These are phyloP conservation scores for Eimeria zaria DNA, from an alignment of 169 alveolate genomes.

Conservation along the genomic window DNA sequence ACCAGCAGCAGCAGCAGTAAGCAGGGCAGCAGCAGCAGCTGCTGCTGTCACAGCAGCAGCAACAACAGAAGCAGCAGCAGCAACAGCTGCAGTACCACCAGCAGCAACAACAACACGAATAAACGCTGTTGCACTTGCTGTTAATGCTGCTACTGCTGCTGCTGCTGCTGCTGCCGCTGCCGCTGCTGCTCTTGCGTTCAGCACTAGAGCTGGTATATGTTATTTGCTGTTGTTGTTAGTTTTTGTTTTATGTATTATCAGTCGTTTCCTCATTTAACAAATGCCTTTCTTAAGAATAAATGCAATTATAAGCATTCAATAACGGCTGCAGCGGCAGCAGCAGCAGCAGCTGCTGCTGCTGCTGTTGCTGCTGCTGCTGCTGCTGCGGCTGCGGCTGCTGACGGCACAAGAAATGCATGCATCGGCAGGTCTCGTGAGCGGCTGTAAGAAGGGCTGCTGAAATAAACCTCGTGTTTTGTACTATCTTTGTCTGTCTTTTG, in stretches of 20 bases:
- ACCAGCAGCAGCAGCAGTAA: neutral
- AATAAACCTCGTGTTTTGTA: neutral
- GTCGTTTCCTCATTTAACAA: neutral
- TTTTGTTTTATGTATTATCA: neutral
- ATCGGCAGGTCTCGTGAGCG: neutral
- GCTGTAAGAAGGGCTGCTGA: slow-evolving; percentile 15
- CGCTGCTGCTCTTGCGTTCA: neutral
- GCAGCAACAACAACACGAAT: neutral
- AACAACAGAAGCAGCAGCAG: no score
- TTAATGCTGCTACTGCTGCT: neutral
- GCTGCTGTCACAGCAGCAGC: neutral
- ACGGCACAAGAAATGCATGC: slow-evolving; percentile 4
- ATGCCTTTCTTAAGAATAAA: neutral
- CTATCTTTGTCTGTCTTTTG: slow-evolving; percentile 2
- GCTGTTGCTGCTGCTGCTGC: slow-evolving; percentile 8
- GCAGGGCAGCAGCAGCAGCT: neutral
- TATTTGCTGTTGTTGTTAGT: neutral
- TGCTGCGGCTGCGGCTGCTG: slow-evolving; percentile 7
- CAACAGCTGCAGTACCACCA: neutral
- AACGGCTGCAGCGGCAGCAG: neutral
- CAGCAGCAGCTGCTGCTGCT: neutral
- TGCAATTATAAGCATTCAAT: no score
- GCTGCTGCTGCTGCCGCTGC: neutral
- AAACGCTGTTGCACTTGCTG: neutral
- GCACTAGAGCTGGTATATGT: no score